Conservation (phyloP, 345 rosid species). For the Rhodamnia argentea region DNA sequence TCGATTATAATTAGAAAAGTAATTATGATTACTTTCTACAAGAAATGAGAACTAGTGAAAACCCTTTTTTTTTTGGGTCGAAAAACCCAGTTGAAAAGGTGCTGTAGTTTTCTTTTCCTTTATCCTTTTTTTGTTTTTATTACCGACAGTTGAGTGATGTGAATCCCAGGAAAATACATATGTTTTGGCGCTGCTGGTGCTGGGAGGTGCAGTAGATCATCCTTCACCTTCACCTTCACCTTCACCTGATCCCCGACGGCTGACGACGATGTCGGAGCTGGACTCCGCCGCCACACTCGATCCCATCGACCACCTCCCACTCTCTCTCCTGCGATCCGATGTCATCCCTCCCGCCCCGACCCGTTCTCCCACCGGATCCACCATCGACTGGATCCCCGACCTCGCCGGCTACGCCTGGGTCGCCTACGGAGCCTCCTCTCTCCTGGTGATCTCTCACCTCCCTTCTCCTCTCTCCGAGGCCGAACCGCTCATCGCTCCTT, state of each 20-base stretch:
- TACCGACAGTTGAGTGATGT: background rate
- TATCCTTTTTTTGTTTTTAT: background rate
- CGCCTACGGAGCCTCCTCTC: constrained; percentile 87
- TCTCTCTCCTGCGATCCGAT: constrained; percentile 51
- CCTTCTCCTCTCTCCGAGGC: constrained; percentile 74
- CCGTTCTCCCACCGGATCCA: constrained; percentile 32
- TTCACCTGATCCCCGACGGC: background rate
- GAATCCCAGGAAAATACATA: background rate
- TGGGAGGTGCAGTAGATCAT: background rate
- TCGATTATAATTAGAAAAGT: background rate
- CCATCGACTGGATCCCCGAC: constrained; percentile 84
- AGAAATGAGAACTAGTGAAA: too few species aligned
- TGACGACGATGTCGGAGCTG: constrained; percentile 6
- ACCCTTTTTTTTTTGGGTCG: too few species aligned
- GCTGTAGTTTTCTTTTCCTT: background rate
- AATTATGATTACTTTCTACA: background rate
- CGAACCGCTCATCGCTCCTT: constrained; percentile 46
- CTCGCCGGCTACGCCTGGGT: constrained; percentile 87
- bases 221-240: background rate
- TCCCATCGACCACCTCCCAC: constrained; percentile 47
- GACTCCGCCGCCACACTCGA: constrained; percentile 12
- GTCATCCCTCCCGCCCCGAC: constrained; percentile 61
- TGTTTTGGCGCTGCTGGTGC: background rate
- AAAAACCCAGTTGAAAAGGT: background rate
- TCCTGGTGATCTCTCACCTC: constrained; percentile 74